Base-by-base conservation (phyloP, 2,329 filamentous ascomycete genomes). In the Nothopassalora personata region DNA sequence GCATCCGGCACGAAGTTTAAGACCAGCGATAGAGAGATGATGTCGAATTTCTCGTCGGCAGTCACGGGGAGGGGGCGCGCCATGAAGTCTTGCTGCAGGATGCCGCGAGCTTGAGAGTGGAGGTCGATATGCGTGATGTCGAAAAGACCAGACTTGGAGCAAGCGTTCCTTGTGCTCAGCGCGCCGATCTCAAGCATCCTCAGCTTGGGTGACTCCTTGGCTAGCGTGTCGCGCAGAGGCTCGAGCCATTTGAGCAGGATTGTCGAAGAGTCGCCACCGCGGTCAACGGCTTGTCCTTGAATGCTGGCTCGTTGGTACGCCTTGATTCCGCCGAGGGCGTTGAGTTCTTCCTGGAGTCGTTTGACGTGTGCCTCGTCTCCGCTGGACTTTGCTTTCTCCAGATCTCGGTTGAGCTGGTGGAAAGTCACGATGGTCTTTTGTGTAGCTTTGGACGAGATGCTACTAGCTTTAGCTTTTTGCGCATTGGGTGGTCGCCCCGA, bases 21-120 rank as follows among this genome's bases (percentile, higher is more conserved):
- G 5, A 99, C 94, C 55, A 99, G 78, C 8, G 91, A 96, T 27
- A 99, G 79, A 53, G 91, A 96, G 68, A 99, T 87, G 54, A 97
- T 84, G 71, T 99, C 90, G 71, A 97, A 97, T 23, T 79, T 79
- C 45, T 91, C 86, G 0, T 77, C 73, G 5, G 82, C 77, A 23
- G 80, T 71, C 1, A 71, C 72, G 0, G 93, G 93, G 3, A 93
- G 74, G 0, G 91, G 89, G 28, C 91, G 82, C 66, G 90, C 77
- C 92, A 99, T 96, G 70, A 99, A 97, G 73, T 99, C 91, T 71
- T 97, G 91, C 73, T 95, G 86, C 58, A 86, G 72, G 65, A 99
- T 99, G 0, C 85, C 86, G 1, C 87, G 80, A 50, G 86, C 87
- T 70, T 96, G 91, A 60, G 91, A 94, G 74, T 95, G 89, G 57